Base-by-base conservation (phyloP, 2,329 filamentous ascomycete genomes). In the Kalaharituber pfeilii region DNA sequence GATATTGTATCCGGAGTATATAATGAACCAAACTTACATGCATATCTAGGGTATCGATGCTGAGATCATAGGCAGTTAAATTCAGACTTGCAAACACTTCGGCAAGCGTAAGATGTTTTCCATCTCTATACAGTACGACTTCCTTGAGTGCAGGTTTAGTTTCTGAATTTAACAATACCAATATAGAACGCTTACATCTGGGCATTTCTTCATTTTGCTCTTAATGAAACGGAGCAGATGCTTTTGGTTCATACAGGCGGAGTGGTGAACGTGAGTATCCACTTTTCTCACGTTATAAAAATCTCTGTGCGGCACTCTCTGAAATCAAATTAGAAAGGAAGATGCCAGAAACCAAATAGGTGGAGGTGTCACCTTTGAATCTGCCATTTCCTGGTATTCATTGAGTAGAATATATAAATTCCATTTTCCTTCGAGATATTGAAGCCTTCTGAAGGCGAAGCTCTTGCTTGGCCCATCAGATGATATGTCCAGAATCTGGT, bases 221-320 rank as follows among this genome's bases (percentile, higher is more conserved):
- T 98, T 98, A 73, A 98, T 98, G 70, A 98, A 98, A 53, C 91
- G 86, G 57, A 98, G 73, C 55, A 98, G 72, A 75, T 98, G 91
- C 70, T 98, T 98, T 69, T 98, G 91, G 66, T 98, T 98, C 91
- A 98, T 98, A 68, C 91, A 98, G 24, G 91, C 91, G 15, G 91
- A 98, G 69, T 98, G 91, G 67, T 98, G 91, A 63, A 98, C 91
- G 75, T 98, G 91, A 7, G 91, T 98, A 66, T 98, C 91, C 51
- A 98, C 91, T 69, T 98, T 98, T 66, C 91, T 79, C 50, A 98
- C 91, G 66, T 98, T 98, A 73, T 98, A 98, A 66, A 98, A 98
- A 69, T 98, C 91, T 72, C 91, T 81, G 69, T 98, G 91, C 2
- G 91, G 91, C 53, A 96, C 91, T 64, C 85, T 89, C 69, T 61